A percentile compares a stretch with the other conserved stretches of the same genome.
Conservation (phyloP, 2,329 filamentous ascomycete species). For the Ophiosphaerella narmari region DNA sequence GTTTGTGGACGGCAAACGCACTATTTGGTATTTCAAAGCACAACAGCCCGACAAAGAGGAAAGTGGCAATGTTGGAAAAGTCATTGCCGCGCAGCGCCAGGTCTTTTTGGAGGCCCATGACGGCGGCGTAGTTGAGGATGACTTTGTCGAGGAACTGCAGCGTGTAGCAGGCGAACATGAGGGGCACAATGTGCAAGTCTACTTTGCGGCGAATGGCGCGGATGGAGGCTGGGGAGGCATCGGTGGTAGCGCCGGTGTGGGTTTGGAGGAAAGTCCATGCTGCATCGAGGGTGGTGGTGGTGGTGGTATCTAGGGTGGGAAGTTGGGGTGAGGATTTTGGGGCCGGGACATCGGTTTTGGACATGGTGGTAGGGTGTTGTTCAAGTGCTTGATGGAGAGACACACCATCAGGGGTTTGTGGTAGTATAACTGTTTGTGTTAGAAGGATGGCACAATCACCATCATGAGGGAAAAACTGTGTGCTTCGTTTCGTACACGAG, state of each 20-base stretch:
- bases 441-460: too few relatives aligned
- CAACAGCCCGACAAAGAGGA: conserved; percentile 45
- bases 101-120: conserved; percentile 49
- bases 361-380: too few relatives aligned
- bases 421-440: too few relatives aligned
- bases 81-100: conserved; percentile 39
- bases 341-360: too few relatives aligned
- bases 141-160: conserved; percentile 48
- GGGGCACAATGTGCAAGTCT: conserved; percentile 46
- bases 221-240: not conserved
- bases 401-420: too few relatives aligned
- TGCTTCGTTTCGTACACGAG: too few relatives aligned
- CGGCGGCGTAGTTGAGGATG: conserved; percentile 40
- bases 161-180: conserved; percentile 38
- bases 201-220: conserved; percentile 32
- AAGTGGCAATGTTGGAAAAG: conserved; percentile 41
- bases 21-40: conserved; percentile 48
- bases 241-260: not conserved
- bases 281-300: conserved; percentile 4
- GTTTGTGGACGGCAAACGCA: too few relatives aligned
- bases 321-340: too few relatives aligned
- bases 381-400: too few relatives aligned
- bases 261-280: conserved; percentile 13
- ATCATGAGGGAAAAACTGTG: too few relatives aligned
- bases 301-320: not conserved